Evolutionary conservation across 805 yeast genomes (phyloP).

Genomic region (Myxozyma geophila): DNA sequence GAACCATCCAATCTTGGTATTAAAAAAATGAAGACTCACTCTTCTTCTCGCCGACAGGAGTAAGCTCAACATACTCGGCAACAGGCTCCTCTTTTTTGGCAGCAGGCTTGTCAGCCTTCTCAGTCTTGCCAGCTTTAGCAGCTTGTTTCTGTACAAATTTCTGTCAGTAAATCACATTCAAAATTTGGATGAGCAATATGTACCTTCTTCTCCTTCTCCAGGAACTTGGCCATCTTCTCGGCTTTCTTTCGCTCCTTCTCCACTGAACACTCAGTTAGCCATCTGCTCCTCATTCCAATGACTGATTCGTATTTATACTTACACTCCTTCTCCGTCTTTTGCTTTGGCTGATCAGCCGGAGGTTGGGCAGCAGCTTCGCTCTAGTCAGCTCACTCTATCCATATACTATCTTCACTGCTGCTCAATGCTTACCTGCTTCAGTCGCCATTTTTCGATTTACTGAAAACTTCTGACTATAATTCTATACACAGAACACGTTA

Average conservation of each 20-base stretch:
- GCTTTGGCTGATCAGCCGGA: slow-evolving; percentile 30
- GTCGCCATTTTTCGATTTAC: slow-evolving; percentile 25
- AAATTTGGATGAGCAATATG: not conserved
- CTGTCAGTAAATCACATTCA: not conserved
- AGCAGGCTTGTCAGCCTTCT: slow-evolving; percentile 55
- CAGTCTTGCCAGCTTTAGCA: slow-evolving; percentile 51
- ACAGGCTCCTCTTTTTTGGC: slow-evolving; percentile 68
- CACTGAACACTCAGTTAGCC: slow-evolving; percentile 41
- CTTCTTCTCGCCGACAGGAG: slow-evolving; percentile 91
- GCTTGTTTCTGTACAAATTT: slow-evolving; percentile 47
- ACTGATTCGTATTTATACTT: slow-evolving; percentile 10
- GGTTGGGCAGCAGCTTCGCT: slow-evolving; percentile 9
- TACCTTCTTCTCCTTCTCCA: slow-evolving; percentile 76
- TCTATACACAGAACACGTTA: slow-evolving; percentile 1
- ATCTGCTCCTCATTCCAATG: not conserved
- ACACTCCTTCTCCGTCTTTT: slow-evolving; percentile 40
- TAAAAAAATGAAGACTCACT: slow-evolving; percentile 11
- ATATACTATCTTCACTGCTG: too few species aligned
- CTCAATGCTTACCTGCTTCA: slow-evolving; percentile 10
- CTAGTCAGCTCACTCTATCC: not conserved
- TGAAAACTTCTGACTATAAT: not conserved
- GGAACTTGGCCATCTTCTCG: slow-evolving; percentile 85
- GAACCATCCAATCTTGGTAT: not conserved
- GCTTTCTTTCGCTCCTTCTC: slow-evolving; percentile 91
- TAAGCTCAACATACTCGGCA: slow-evolving; percentile 85